These are phyloP conservation scores for Aspergillus sp. DNA, from an alignment of 2,329 filamentous ascomycete genomes.

Conservation along the genomic window DNA sequence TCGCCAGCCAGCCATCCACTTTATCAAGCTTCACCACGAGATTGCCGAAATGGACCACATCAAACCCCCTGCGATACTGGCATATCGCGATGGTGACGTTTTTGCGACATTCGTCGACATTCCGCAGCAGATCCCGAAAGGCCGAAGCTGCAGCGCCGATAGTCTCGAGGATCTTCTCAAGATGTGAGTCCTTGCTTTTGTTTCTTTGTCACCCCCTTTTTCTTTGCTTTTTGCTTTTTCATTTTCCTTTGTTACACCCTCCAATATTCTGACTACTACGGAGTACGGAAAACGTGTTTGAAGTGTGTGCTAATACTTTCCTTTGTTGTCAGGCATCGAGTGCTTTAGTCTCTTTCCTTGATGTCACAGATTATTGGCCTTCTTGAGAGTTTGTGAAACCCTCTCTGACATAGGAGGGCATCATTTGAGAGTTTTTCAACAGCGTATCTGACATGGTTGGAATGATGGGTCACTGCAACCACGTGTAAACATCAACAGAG, in stretches of 20 bases:
- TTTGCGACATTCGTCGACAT: conserved; percentile 89
- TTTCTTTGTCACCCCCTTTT: conserved; percentile 4
- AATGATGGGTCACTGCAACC: not conserved
- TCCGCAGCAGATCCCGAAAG: conserved; percentile 78
- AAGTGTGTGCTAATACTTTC: not conserved
- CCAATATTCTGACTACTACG: not conserved
- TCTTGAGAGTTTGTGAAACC: not conserved
- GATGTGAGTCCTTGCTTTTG: conserved; percentile 47
- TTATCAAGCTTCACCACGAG: conserved; percentile 87
- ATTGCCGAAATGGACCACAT: conserved; percentile 94
- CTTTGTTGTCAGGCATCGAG: conserved; percentile 8
- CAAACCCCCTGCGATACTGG: conserved; percentile 83
- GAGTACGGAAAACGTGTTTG: no score
- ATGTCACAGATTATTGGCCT: not conserved
- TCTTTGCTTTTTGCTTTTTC: conserved; percentile 4
- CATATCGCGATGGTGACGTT: conserved; percentile 87
- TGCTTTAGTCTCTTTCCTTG: conserved; percentile 10
- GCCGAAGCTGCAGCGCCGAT: conserved; percentile 53
- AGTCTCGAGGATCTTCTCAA: conserved; percentile 63
- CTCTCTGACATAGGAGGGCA: not conserved
- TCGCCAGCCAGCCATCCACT: conserved; percentile 73
- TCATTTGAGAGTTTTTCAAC: not conserved
- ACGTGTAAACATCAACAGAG: not conserved
- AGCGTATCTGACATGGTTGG: not conserved
- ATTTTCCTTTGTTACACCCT: not conserved